Conservation (phyloP, 78 protist species). For the Dictyostelium discoideum region DNA sequence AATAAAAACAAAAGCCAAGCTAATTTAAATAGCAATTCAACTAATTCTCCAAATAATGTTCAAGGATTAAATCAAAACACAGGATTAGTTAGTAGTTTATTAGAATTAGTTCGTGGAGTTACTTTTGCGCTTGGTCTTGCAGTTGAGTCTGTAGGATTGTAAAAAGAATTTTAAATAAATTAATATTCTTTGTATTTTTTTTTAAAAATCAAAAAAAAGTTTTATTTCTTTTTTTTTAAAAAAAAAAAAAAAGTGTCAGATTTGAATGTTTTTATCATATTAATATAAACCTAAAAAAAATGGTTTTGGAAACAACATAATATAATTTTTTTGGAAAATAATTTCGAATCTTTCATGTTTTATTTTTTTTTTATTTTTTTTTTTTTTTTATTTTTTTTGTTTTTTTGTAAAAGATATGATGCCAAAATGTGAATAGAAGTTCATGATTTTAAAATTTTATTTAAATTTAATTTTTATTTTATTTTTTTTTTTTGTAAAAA, state of each 20-base stretch:
- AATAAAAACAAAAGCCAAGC: not conserved
- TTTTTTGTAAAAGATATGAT: not conserved
- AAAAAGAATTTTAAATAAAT: not conserved
- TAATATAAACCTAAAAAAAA: no score
- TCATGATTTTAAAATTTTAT: not conserved
- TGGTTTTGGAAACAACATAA: no score
- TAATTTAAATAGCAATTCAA: not conserved
- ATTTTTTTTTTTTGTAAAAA: not conserved
- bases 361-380: no score
- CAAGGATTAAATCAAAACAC: not conserved
- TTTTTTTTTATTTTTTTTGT: no score
- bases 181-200: no score
- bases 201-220: no score
- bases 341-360: no score
- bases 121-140: not conserved
- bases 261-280: no score
- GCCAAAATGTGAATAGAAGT: not conserved
- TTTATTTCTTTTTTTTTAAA: no score
- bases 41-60: not conserved
- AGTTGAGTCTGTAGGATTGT: not conserved
- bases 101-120: not conserved
- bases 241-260: no score
- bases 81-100: not conserved
- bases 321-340: no score
- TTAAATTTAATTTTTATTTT: not conserved